A percentile compares a stretch with the other conserved stretches of the same genome.
phyloP scores from a whole-genome alignment of 306 rosid genomes.

The Calophaca sinica region DNA sequence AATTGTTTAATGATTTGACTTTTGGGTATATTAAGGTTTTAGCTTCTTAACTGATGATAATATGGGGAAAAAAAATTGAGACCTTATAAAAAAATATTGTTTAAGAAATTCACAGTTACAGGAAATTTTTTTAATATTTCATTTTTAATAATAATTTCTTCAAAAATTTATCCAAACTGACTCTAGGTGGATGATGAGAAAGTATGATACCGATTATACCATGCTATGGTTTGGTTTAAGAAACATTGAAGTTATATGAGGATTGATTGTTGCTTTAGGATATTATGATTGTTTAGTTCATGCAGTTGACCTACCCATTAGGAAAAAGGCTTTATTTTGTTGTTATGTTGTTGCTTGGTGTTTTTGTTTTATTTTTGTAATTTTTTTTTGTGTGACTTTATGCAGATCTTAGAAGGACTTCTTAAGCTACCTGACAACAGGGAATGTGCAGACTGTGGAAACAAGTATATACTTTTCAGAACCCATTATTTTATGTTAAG shows the following conservation, averaged over 20 bases:
- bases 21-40: neutral
- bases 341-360: neutral
- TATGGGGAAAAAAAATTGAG: neutral
- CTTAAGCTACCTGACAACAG: slow-evolving; percentile 79
- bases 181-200: neutral
- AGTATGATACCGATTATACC: neutral
- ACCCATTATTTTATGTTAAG: slow-evolving; percentile 23
- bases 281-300: neutral
- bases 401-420: slow-evolving; percentile 85
- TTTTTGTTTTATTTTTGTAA: neutral
- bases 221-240: neutral
- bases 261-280: neutral
- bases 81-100: neutral
- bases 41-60: neutral
- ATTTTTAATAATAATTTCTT: too few species aligned
- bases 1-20: neutral
- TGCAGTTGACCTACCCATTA: neutral
- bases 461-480: slow-evolving; percentile 64
- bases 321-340: neutral
- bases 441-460: slow-evolving; percentile 92
- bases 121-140: too few species aligned
- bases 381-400: neutral
- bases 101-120: neutral
- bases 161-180: neutral
- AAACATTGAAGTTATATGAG: slow-evolving; percentile 16